Percentiles rank a stretch among this genome's conserved stretches.
phyloP scores from a whole-genome alignment of 176 grass and related monocot species.

The Zizania latifolia region DNA sequence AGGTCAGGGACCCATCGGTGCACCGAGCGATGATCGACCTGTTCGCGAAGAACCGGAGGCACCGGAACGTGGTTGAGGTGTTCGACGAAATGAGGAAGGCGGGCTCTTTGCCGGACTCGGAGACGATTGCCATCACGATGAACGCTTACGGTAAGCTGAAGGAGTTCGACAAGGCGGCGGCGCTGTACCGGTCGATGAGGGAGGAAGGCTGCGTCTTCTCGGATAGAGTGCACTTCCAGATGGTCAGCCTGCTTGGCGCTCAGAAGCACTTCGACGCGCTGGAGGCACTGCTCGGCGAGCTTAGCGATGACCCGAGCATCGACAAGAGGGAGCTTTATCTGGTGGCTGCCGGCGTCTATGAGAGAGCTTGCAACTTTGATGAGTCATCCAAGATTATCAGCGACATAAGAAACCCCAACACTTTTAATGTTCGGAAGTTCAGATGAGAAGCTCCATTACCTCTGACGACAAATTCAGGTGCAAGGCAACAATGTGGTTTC shows the following conservation, averaged over 20 bases:
- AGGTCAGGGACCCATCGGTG: conserved; percentile 62
- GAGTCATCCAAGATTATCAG: conserved; percentile 64
- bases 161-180: conserved; percentile 59
- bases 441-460: conserved; percentile 31
- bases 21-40: conserved; percentile 61
- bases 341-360: conserved; percentile 54
- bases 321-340: conserved; percentile 87
- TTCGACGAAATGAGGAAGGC: conserved; percentile 69
- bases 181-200: conserved; percentile 54
- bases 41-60: conserved; percentile 61
- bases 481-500: background rate
- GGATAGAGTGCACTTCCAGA: conserved; percentile 92
- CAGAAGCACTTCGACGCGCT: conserved; percentile 65
- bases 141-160: conserved; percentile 84
- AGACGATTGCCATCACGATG: conserved; percentile 69
- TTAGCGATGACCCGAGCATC: conserved; percentile 59
- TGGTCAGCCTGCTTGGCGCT: conserved; percentile 80
- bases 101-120: conserved; percentile 65
- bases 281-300: conserved; percentile 47
- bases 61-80: conserved; percentile 68
- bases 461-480: background rate
- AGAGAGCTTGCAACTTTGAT: conserved; percentile 66
- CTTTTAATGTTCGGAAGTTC: background rate
- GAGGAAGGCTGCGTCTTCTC: conserved; percentile 78
- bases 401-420: conserved; percentile 49